Evolutionary conservation across 2,329 filamentous ascomycete species (phyloP).

Genomic region (Colletotrichum sp.): DNA sequence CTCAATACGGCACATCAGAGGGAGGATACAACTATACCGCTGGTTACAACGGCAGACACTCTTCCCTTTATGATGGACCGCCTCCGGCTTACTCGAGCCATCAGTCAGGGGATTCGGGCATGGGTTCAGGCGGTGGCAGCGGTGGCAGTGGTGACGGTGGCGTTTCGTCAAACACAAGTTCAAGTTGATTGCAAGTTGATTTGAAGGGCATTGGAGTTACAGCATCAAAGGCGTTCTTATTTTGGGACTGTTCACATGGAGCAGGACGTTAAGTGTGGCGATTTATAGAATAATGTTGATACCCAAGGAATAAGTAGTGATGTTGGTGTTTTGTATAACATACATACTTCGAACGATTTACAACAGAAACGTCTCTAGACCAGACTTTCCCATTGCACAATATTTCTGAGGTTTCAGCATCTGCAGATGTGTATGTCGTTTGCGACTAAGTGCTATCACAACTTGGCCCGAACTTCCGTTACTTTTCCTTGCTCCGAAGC

Average conservation of each 20-base stretch:
- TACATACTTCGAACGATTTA: background rate
- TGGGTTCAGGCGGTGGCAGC: background rate
- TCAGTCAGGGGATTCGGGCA: background rate
- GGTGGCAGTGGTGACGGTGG: background rate
- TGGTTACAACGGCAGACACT: background rate
- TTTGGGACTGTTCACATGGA: background rate
- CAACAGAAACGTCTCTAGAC: background rate
- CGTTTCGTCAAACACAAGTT: background rate
- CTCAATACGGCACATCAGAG: background rate
- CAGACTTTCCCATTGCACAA: background rate
- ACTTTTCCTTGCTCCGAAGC: background rate
- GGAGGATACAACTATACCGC: background rate
- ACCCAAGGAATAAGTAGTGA: background rate
- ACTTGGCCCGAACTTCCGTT: background rate
- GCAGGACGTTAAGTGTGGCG: background rate
- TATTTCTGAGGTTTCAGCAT: background rate
- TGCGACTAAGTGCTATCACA: background rate
- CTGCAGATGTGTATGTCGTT: background rate
- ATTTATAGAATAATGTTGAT: background rate
- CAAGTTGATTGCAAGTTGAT: background rate
- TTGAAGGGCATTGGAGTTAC: background rate
- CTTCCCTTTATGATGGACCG: background rate
- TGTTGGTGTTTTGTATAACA: background rate
- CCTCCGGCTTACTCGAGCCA: background rate
- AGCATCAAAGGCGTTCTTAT: background rate